Base-by-base conservation (phyloP, 331 rosid genomes). In the Phaseolus coccineus region DNA sequence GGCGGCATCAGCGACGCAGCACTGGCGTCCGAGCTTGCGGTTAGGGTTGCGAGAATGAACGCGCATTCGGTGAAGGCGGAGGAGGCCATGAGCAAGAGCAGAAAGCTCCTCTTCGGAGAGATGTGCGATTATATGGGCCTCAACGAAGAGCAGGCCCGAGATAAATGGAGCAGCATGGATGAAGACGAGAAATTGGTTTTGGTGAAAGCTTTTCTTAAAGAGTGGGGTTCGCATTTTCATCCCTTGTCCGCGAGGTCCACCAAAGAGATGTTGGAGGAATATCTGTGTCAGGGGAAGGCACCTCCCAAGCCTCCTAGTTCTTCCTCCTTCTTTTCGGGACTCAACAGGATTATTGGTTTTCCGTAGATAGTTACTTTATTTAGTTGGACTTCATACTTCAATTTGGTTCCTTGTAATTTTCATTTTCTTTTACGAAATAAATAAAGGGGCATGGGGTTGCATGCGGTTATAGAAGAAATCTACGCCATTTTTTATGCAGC, bases 61-160 rank as follows among this genome's bases (percentile, higher is more conserved):
- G 63, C 81, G 77, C 82, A 83, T 15, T 59, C 53, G 83, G 6
- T 44, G 24, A 83, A 86, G 71, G 85, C 89, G 24, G 92, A 86
- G 68, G 97, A 89, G 39, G 97, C 94, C 48, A 79, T 94, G 91
- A 71, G 65, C 64, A 92, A 89, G 87, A 89, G 97, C 91, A 83
- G 83, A 77, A 83, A 80, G 58, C 76, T 94, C 1, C 87, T 94
- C 24, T 92, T 94, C 83, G 66, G 81, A 5, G 96, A 91, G 81
- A 46, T 94, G 0, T 86, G 92, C 78, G 73, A 71, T 3, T 87
- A 82, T 74, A 80, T 91, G 6, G 82, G 78, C 28, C 71, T 89
- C 52, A 82, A 86, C 33, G 84, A 89, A 64, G 90, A 88, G 15
- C 94, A 88, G 35, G 82, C 81, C 37, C 87, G 63, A 86, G 73